These are phyloP conservation scores for Epichloe coenophiala DNA, from an alignment of 2,329 filamentous ascomycete genomes.

Conservation along the genomic window DNA sequence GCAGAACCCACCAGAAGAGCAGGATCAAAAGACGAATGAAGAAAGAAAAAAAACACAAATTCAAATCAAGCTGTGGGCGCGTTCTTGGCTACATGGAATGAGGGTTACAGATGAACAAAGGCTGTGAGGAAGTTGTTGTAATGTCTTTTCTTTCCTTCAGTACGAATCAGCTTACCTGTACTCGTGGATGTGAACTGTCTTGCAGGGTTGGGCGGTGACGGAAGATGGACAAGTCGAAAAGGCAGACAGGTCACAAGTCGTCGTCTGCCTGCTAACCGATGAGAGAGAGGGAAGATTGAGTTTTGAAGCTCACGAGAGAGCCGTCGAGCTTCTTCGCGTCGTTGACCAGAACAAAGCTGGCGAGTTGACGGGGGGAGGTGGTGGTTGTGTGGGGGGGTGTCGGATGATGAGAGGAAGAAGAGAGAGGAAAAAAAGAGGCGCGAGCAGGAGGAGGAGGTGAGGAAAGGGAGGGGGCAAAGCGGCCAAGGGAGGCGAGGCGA, in stretches of 20 bases:
- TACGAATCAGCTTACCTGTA: not conserved
- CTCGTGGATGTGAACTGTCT: not conserved
- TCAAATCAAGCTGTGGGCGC: too few relatives aligned
- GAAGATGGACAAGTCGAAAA: not conserved
- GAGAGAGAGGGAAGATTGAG: not conserved
- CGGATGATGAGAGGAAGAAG: constrained; percentile 5
- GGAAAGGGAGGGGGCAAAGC: constrained; percentile 1
- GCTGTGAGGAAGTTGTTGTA: too few relatives aligned
- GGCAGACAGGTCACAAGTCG: not conserved
- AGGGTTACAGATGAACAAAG: too few relatives aligned
- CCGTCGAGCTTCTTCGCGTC: not conserved
- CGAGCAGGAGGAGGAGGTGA: not conserved
- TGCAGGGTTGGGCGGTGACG: constrained; percentile 1
- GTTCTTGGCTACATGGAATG: too few relatives aligned
- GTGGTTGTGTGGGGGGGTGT: constrained; percentile 5
- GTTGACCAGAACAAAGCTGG: constrained; percentile 3
- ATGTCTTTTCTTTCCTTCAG: not conserved
- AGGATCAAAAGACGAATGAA: not conserved
- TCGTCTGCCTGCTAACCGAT: not conserved
- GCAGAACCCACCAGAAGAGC: not conserved
- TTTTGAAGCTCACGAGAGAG: not conserved
- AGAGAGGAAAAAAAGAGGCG: constrained; percentile 1
- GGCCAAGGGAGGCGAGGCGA: not conserved
- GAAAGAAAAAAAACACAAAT: too few relatives aligned
- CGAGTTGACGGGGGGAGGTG: constrained; percentile 1